Conservation (phyloP, 768 basidiomycete genomes). For the Gloeostereum incarnatum region DNA sequence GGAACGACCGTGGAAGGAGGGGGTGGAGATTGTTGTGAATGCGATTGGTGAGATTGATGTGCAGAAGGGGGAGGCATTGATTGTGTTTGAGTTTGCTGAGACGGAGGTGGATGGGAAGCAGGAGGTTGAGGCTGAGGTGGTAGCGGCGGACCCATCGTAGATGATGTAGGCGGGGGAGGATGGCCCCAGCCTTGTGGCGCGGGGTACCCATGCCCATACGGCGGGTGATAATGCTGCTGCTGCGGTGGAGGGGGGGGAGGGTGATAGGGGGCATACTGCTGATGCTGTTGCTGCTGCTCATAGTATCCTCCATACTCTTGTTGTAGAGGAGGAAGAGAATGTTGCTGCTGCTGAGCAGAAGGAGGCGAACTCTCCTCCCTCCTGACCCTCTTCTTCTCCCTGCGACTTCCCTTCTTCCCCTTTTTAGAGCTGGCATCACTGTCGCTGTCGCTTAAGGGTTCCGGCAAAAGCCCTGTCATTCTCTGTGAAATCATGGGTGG, state of each 20-base stretch:
- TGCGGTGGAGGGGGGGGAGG: conserved; percentile 8
- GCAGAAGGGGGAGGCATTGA: background rate
- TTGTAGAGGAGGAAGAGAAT: conserved; percentile 1
- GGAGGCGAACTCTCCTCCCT: background rate
- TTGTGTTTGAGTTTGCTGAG: background rate
- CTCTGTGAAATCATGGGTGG: background rate
- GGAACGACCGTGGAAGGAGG: background rate
- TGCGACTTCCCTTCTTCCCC: background rate
- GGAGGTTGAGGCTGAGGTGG: conserved; percentile 5
- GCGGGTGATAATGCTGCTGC: conserved; percentile 4
- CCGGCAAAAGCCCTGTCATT: background rate
- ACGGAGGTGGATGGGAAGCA: background rate
- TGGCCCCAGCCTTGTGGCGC: background rate
- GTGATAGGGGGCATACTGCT: conserved; percentile 5
- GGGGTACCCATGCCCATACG: background rate
- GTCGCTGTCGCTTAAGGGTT: background rate
- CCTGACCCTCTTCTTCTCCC: background rate
- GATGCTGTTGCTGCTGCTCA: conserved; percentile 8
- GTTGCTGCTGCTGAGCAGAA: background rate
- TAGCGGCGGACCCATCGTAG: conserved; percentile 8
- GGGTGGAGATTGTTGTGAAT: background rate
- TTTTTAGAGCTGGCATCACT: background rate
- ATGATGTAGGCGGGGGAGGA: too few relatives aligned
- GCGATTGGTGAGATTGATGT: conserved; percentile 5
- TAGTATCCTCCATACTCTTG: background rate